Evolutionary conservation across 345 rosid species (phyloP).

Genomic region (Erucastrum elatum): DNA sequence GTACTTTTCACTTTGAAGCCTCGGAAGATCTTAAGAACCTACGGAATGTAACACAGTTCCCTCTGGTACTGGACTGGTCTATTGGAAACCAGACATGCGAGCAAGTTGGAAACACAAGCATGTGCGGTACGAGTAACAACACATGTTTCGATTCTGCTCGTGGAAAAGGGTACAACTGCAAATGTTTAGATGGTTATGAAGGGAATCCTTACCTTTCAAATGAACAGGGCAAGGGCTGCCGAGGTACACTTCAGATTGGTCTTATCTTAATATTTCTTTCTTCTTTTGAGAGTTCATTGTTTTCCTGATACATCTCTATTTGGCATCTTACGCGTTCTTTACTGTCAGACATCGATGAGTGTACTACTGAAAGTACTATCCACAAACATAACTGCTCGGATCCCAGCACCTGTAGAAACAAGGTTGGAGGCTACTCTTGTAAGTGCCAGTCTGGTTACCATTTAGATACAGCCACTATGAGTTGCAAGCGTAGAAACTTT

Average conservation of each 20-base stretch:
- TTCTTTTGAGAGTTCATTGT: too few relatives aligned
- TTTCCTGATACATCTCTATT: too few relatives aligned
- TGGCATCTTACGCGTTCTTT: neutral
- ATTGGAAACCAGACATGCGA: neutral
- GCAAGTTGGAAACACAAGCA: neutral
- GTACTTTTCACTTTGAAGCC: neutral
- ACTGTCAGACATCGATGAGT: neutral
- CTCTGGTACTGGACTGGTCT: conserved; percentile 25
- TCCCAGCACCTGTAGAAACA: neutral
- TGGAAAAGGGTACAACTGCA: conserved; percentile 25
- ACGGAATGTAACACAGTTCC: neutral
- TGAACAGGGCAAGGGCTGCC: too few relatives aligned
- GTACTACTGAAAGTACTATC: neutral
- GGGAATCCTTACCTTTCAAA: conserved; percentile 7
- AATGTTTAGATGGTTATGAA: neutral
- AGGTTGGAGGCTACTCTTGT: conserved; percentile 36
- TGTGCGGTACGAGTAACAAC: neutral
- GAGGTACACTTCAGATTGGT: neutral
- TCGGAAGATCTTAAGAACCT: neutral
- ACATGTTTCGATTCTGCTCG: neutral
- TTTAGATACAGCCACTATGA: neutral
- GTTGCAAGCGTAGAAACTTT: neutral
- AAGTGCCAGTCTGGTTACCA: conserved; percentile 13
- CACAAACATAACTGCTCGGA: conserved; percentile 4
- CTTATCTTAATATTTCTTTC: neutral